Conservation (phyloP, 2,329 filamentous ascomycete genomes). For the Penicillium sp. region DNA sequence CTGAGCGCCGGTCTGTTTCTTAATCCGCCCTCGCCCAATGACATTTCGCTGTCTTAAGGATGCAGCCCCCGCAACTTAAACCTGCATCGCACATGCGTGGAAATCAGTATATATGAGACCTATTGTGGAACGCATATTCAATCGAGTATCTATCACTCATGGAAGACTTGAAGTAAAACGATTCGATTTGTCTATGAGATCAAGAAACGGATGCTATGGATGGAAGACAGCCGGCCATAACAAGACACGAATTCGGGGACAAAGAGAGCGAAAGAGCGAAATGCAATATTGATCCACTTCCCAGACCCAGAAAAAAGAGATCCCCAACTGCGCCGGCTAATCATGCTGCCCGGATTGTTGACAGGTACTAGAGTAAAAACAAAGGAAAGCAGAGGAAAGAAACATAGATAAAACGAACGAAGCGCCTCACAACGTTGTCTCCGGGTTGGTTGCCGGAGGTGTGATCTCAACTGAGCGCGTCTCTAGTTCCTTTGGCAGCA, state of each 20-base stretch:
- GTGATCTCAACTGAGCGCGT: slow-evolving; percentile 38
- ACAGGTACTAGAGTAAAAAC: slow-evolving; percentile 2
- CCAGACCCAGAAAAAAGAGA: slow-evolving; percentile 6
- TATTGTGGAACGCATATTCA: too few species aligned
- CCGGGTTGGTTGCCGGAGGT: slow-evolving; percentile 21
- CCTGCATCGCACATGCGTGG: too few species aligned
- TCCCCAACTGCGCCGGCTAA: slow-evolving; percentile 24
- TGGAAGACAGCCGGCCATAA: slow-evolving; percentile 5
- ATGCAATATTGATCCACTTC: neutral
- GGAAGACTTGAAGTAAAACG: too few species aligned
- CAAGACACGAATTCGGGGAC: neutral
- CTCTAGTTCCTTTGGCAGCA: slow-evolving; percentile 38
- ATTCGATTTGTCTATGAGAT: too few species aligned
- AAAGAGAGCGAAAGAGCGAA: slow-evolving; percentile 2
- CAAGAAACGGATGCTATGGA: slow-evolving; percentile 12
- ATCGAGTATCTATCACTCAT: too few species aligned
- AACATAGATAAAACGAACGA: neutral
- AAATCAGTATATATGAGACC: too few species aligned
- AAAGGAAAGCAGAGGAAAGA: slow-evolving; percentile 5
- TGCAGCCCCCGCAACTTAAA: too few species aligned
- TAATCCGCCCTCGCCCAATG: too few species aligned
- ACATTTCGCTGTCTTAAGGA: too few species aligned
- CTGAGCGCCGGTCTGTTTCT: too few species aligned
- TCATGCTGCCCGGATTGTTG: slow-evolving; percentile 12
- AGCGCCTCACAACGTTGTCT: slow-evolving; percentile 29